phyloP scores from a whole-genome alignment of 352 stramenopile genomes.

The Pythium chondricola region DNA sequence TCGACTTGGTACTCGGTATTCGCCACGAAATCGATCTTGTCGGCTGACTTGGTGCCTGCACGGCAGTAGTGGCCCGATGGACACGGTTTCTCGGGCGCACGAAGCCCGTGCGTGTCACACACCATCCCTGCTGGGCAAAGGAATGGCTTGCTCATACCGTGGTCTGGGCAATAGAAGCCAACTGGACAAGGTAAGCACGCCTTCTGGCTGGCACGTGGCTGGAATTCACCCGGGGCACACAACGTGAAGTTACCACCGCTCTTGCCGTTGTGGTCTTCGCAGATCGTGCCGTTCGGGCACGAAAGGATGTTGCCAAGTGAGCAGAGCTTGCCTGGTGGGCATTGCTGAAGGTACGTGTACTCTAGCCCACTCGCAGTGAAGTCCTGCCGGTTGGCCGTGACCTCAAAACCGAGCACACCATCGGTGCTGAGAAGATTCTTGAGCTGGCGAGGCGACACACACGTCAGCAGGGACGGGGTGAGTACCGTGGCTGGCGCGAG shows the following conservation, averaged over 20 bases:
- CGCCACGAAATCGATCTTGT: conserved; percentile 55
- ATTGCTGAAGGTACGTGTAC: conserved; percentile 73
- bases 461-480: conserved; percentile 64
- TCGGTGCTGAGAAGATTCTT: conserved; percentile 32
- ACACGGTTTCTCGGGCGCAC: conserved; percentile 75
- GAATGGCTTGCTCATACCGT: conserved; percentile 85
- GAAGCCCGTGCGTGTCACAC: conserved; percentile 88
- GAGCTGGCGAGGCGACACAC: conserved; percentile 67
- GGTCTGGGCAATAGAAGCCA: conserved; percentile 92
- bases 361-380: conserved; percentile 62
- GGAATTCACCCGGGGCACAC: conserved; percentile 91
- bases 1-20: conserved; percentile 53
- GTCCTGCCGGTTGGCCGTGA: conserved; percentile 85
- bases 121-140: conserved; percentile 91
- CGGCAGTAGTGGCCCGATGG: conserved; percentile 92
- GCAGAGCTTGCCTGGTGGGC: conserved; percentile 57
- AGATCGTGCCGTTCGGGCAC: conserved; percentile 89
- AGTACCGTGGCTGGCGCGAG: conserved; percentile 75
- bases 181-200: conserved; percentile 90
- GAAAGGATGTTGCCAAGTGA: conserved; percentile 39
- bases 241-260: conserved; percentile 89
- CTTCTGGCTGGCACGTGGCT: conserved; percentile 76
- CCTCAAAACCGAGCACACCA: conserved; percentile 60
- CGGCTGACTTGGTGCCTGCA: conserved; percentile 88
- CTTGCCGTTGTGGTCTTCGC: conserved; percentile 19